A percentile compares a stretch with the other conserved stretches of the same genome.
These are phyloP conservation scores for Dacryopinax primogenitus DNA, from an alignment of 768 basidiomycete genomes.

Conservation along the genomic window DNA sequence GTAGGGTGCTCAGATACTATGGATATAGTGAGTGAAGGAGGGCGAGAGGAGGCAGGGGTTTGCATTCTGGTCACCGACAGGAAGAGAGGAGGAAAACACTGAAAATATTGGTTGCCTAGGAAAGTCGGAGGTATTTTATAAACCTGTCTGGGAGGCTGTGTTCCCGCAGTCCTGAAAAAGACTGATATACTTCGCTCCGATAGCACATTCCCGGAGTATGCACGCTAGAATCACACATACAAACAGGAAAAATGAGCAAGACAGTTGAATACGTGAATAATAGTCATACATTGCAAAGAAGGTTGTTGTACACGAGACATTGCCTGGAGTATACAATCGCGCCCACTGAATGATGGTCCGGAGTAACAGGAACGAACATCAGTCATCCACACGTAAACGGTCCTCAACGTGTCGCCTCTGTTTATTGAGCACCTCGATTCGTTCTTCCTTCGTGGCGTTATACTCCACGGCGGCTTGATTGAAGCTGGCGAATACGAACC, in stretches of 20 bases:
- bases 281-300: no score
- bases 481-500: slow-evolving; percentile 43
- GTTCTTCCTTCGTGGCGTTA: slow-evolving; percentile 80
- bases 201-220: no score
- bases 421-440: slow-evolving; percentile 57
- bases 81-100: background rate
- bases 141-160: no score
- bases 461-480: slow-evolving; percentile 70
- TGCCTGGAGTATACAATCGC: background rate
- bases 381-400: slow-evolving; percentile 36
- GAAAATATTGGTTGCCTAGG: background rate
- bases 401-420: slow-evolving; percentile 53
- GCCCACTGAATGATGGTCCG: background rate
- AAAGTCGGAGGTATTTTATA: slow-evolving; percentile 1
- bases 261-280: no score
- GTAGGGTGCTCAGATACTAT: slow-evolving; percentile 30
- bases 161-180: no score
- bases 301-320: no score
- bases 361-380: background rate
- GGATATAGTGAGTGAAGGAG: background rate
- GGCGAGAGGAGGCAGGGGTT: background rate
- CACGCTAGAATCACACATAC: no score
- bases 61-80: slow-evolving; percentile 5
- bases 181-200: no score
- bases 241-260: background rate